Evolutionary conservation across 345 rosid genomes (phyloP).

Genomic region (Hibiscus trionum): DNA sequence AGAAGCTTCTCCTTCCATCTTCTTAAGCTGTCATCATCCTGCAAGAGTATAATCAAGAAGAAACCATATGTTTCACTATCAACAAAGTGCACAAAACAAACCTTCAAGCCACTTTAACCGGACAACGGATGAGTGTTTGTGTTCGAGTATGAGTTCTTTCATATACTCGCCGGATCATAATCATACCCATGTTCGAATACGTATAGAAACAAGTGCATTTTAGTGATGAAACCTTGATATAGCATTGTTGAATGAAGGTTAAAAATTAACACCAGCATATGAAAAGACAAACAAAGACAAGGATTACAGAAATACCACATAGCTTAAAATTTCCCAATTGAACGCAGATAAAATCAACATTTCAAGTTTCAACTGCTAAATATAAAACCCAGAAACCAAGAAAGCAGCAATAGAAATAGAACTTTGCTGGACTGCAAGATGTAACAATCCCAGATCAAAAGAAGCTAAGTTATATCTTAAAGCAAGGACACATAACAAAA

Average conservation of each 20-base stretch:
- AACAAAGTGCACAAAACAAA: neutral
- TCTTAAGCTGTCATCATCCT: conserved; percentile 82
- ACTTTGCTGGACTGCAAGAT: neutral
- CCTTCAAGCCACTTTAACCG: neutral
- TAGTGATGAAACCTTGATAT: neutral
- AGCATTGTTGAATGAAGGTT: conserved; percentile 1
- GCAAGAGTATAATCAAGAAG: conserved; percentile 13
- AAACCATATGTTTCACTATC: neutral
- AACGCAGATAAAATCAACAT: neutral
- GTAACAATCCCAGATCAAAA: neutral
- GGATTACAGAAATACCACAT: neutral
- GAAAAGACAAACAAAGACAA: neutral
- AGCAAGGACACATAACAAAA: neutral
- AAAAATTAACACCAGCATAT: neutral
- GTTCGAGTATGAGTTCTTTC: neutral
- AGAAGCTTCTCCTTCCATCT: conserved; percentile 80
- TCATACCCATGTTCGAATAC: neutral
- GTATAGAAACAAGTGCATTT: neutral
- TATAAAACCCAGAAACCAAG: neutral
- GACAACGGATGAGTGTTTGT: neutral
- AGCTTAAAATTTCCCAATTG: neutral
- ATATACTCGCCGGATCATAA: neutral
- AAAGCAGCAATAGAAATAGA: neutral
- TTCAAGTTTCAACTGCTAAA: neutral
- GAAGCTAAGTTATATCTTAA: neutral